Base-by-base conservation (phyloP, 129 eudicot genomes). In the Centella asiatica region DNA sequence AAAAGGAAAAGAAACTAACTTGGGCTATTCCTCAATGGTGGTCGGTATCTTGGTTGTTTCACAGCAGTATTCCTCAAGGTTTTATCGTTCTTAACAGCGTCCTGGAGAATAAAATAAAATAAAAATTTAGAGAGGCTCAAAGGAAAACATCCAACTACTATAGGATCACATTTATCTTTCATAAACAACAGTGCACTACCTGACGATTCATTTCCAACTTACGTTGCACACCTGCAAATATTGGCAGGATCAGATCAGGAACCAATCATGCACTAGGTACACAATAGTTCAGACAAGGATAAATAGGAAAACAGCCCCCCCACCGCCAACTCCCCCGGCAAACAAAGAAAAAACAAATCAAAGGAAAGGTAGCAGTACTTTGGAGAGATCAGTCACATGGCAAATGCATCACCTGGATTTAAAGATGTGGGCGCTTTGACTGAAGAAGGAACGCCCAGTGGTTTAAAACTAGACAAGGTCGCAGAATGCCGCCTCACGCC, bases 1-100 rank as follows among this genome's bases (percentile, higher is more conserved):
- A 29, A 6, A 18, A 0, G 12, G 26, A 4, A 47, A n/a, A 57
- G 24, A 15, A 37, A 42, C 88, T 77, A 80, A 89, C 97, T 68
- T 67, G 80, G 80, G 62, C 70, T 72, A 78, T 71, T 83, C 59
- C 79, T 82, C 5, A 45, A 78, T 57, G 97, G 90, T 29, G 97
- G 95, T 53, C 79, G 85, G 60, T 89, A 83, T 61, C 65, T 83
- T 57, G 88, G 76, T 56, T 64, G 88, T 61, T 77, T 76, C 31
- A 34, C 29, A 31, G 57, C 77, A 45, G 73, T 32, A 61, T 13
- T 60, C 74, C 72, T 85, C 46, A 57, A 50, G 31, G 70, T 62
- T 76, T 83, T 89, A 48, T 85, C 95, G 63, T 69, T 75, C 66
- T 69, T 78, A 9, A 51, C 72, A 22, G 67, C 75, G 61, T 83